Base-by-base conservation (phyloP, 306 rosid genomes). In the Cercis canadensis region DNA sequence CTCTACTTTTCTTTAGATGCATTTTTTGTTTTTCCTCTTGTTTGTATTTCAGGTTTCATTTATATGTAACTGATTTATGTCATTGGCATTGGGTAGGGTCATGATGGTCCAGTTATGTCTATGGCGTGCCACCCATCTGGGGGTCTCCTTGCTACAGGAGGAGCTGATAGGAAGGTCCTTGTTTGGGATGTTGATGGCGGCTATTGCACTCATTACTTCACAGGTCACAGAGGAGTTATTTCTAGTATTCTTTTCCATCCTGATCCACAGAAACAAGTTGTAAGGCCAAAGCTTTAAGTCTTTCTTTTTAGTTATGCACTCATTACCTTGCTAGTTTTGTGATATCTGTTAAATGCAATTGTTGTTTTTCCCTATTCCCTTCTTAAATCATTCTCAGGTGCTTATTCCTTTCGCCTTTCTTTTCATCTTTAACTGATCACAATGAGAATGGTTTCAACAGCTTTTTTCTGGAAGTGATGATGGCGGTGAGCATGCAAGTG, bases 151-250 rank as follows among this genome's bases (percentile, higher is more conserved):
- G 96, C 99, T 19, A 89, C 99, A 0, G 96, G 89, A 0, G 99
- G 99, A 81, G 97, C 99, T 47, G 99, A 94, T 73, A 83, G 89
- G 81, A 94, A 84, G 67, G 95, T 94, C 57, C 86, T 86, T 15
- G 96, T 94, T 60, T 91, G 99, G 99, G 96, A 94, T 62, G 95
- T 91, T 4, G 95, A 92, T 53, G 97, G 96, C 47, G 97, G 97
- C 43, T 94, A 60, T 71, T 88, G 97, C 70, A 91, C 99, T n/a
- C 99, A 94, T 80, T 87, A 78, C 83, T 94, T 87, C 58, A 94
- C 79, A 71, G 99, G 96, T 67, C 99, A 94, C 59, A 75, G 43
- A 64, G 94, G 96, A 32, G 90, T 94, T 60, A 90, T 94, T 81
- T 89, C 97, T 43, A 79, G 43, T 5, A 8, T 37, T 37, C 7